A percentile compares a stretch with the other conserved stretches of the same genome.
These are phyloP conservation scores for Sporothrix inflata DNA, from an alignment of 2,329 filamentous ascomycete genomes.

Conservation along the genomic window DNA sequence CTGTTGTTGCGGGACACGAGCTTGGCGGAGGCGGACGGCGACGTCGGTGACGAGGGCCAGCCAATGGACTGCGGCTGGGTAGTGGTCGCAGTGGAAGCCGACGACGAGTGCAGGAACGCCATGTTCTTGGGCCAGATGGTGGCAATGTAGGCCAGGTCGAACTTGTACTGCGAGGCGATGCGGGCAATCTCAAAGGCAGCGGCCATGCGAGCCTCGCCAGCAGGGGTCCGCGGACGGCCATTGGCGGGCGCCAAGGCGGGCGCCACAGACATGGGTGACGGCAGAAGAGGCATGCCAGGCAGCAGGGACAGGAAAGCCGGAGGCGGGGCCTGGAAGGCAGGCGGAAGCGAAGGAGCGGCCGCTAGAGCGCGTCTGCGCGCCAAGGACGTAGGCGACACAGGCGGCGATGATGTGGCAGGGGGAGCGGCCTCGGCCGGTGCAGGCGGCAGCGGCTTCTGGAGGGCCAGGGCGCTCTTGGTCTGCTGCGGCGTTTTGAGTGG, in stretches of 20 bases:
- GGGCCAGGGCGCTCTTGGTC: neutral
- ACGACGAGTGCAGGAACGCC: constrained; percentile 20
- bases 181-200: constrained; percentile 59
- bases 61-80: constrained; percentile 13
- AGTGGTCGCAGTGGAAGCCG: neutral
- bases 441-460: constrained; percentile 25
- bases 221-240: constrained; percentile 37
- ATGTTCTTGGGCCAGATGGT: constrained; percentile 57
- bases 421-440: neutral
- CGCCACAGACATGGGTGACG: constrained; percentile 11
- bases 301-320: constrained; percentile 36
- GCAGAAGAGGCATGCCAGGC: constrained; percentile 26
- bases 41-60: constrained; percentile 26
- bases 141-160: constrained; percentile 62
- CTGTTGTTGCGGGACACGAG: constrained; percentile 22
- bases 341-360: constrained; percentile 37
- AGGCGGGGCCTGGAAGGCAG: constrained; percentile 36
- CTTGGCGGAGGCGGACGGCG: neutral
- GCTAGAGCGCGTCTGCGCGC: constrained; percentile 12
- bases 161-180: constrained; percentile 59
- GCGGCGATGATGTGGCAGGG: constrained; percentile 4
- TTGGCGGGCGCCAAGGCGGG: neutral
- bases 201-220: constrained; percentile 52
- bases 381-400: constrained; percentile 8
- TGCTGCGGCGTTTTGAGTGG: neutral